phyloP scores from a whole-genome alignment of 768 basidiomycete species.

The Amanita rubescens region DNA sequence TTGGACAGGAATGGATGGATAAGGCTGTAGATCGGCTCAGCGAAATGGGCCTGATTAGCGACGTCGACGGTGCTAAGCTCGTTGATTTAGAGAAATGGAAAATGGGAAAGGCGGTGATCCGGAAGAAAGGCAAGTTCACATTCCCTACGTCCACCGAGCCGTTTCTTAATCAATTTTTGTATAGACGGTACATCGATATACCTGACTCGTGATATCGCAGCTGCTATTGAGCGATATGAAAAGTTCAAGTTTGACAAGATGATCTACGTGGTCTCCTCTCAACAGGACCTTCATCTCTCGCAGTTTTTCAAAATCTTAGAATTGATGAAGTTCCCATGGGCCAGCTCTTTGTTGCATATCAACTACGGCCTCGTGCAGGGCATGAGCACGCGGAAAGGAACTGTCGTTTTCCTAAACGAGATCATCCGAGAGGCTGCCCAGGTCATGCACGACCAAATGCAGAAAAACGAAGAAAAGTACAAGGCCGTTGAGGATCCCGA shows the following conservation, averaged over 20 bases:
- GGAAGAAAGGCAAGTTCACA: conserved; percentile 62
- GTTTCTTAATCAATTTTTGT: background rate
- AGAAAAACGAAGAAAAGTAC: conserved; percentile 90
- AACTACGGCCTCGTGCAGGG: conserved; percentile 90
- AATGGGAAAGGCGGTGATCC: conserved; percentile 82
- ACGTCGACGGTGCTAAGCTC: conserved; percentile 75
- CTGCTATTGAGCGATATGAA: conserved; percentile 86
- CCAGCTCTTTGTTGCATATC: conserved; percentile 73
- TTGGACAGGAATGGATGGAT: conserved; percentile 66
- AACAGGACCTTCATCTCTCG: conserved; percentile 79
- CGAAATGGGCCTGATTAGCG: conserved; percentile 67
- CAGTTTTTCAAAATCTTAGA: conserved; percentile 94
- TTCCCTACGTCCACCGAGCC: background rate
- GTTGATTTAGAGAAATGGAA: conserved; percentile 88
- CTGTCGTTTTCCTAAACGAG: conserved; percentile 90
- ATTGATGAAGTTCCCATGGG: conserved; percentile 88
- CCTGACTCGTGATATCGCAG: conserved; percentile 92
- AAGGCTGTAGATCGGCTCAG: conserved; percentile 62
- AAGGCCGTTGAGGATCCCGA: conserved; percentile 83
- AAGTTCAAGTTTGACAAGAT: conserved; percentile 84
- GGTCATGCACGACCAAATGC: conserved; percentile 97
- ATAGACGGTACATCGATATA: conserved; percentile 92
- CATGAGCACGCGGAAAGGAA: conserved; percentile 93
- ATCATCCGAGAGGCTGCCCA: conserved; percentile 83
- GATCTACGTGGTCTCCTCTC: conserved; percentile 88